Evolutionary conservation across 768 basidiomycete genomes (phyloP).

Genomic region (Rubroboletus pulcherrimus): DNA sequence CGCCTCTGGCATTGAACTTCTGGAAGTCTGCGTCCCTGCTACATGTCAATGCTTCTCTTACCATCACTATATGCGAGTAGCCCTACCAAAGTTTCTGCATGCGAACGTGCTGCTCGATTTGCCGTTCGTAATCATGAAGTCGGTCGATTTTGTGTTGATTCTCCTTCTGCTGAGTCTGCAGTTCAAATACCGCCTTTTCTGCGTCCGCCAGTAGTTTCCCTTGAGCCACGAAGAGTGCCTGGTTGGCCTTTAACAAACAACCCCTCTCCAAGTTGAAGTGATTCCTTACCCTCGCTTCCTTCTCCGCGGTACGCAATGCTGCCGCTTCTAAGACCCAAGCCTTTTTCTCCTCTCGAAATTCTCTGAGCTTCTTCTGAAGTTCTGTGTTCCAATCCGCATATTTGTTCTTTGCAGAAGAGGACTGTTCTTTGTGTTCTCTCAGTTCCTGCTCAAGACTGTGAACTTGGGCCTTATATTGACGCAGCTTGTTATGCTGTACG

Average conservation of each 20-base stretch:
- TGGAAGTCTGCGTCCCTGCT: slow-evolving; percentile 72
- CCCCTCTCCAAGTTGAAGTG: background rate
- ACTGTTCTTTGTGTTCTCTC: slow-evolving; percentile 68
- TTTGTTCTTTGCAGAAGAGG: slow-evolving; percentile 68
- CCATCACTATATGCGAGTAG: background rate
- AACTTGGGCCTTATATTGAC: slow-evolving; percentile 70
- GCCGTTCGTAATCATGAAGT: slow-evolving; percentile 79
- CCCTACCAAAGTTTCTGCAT: slow-evolving; percentile 76
- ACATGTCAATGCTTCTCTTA: slow-evolving; percentile 9
- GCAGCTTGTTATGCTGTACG: slow-evolving; percentile 73
- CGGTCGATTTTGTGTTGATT: slow-evolving; percentile 78
- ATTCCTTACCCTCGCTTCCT: slow-evolving; percentile 57
- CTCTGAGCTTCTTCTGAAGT: slow-evolving; percentile 71
- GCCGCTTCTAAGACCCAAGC: slow-evolving; percentile 70
- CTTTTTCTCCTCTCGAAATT: slow-evolving; percentile 76
- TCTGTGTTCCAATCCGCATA: slow-evolving; percentile 83
- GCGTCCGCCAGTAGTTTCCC: slow-evolving; percentile 67
- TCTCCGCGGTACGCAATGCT: slow-evolving; percentile 62
- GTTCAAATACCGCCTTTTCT: slow-evolving; percentile 59
- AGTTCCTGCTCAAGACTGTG: slow-evolving; percentile 64
- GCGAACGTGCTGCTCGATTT: slow-evolving; percentile 76
- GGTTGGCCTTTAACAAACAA: background rate
- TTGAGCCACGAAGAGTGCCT: slow-evolving; percentile 71
- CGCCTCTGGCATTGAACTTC: slow-evolving; percentile 61
- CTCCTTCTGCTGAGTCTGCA: slow-evolving; percentile 75